These are phyloP conservation scores for Scutellaria baicalensis DNA, from an alignment of 257 asterid genomes.

Conservation along the genomic window DNA sequence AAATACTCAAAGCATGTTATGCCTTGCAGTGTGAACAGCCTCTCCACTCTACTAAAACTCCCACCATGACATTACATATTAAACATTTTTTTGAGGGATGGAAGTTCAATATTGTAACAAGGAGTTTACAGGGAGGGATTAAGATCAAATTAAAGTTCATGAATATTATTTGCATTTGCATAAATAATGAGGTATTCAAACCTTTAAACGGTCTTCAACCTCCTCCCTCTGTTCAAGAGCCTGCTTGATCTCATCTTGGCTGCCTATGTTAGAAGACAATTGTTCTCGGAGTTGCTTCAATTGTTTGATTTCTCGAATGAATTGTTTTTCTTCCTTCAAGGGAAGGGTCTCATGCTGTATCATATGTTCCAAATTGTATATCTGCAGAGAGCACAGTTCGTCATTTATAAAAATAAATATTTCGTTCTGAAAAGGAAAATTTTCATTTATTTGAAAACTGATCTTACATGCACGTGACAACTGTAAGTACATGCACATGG, in stretches of 20 bases:
- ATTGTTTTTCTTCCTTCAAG: conserved; percentile 74
- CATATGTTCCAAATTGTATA: conserved; percentile 54
- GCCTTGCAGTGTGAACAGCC: conserved; percentile 1
- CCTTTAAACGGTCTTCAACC: conserved; percentile 79
- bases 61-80: background rate
- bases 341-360: conserved; percentile 88
- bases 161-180: background rate
- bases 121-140: background rate
- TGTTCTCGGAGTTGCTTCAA: conserved; percentile 86
- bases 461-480: background rate
- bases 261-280: conserved; percentile 73
- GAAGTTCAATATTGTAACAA: background rate
- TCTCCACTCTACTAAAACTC: background rate
- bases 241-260: conserved; percentile 79
- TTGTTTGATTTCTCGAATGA: conserved; percentile 85
- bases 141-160: background rate
- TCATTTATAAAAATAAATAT: background rate
- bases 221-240: conserved; percentile 73
- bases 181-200: conserved; percentile 16
- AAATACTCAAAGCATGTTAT: conserved; percentile 1
- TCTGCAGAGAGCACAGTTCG: conserved; percentile 34
- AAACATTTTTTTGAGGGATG: background rate
- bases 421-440: background rate
- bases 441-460: background rate
- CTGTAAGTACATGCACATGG: background rate